Conservation (phyloP, 2,329 filamentous ascomycete species). For the Xylariaceae sp. region DNA sequence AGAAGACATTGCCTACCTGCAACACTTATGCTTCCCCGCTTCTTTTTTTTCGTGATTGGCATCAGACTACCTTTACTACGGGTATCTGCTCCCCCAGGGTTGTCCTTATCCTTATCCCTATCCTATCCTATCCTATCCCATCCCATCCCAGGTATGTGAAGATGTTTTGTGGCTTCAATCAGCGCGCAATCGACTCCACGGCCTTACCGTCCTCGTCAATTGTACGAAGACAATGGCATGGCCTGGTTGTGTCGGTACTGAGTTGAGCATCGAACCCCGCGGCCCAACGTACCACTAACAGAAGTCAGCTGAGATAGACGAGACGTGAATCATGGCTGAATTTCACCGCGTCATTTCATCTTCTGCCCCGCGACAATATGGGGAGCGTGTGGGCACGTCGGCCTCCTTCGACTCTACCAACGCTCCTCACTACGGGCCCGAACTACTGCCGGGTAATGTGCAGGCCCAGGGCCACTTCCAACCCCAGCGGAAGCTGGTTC, state of each 20-base stretch:
- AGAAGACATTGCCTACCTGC: too few species aligned
- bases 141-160: too few species aligned
- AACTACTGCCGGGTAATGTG: conserved; percentile 18
- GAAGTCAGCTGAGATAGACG: neutral
- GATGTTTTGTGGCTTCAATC: too few species aligned
- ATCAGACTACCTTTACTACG: too few species aligned
- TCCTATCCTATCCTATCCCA: too few species aligned
- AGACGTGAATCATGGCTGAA: conserved; percentile 17
- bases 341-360: conserved; percentile 21
- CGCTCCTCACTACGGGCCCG: conserved; percentile 1
- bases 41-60: too few species aligned
- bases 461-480: conserved; percentile 15
- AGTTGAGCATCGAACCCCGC: neutral
- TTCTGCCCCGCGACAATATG: conserved; percentile 5
- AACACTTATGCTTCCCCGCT: too few species aligned
- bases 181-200: too few species aligned
- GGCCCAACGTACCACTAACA: neutral
- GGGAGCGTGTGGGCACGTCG: conserved; percentile 10
- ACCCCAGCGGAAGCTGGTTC: conserved; percentile 43
- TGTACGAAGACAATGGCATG: neutral
- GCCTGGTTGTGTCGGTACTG: neutral
- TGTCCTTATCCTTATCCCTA: too few species aligned
- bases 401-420: conserved; percentile 13
- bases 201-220: too few species aligned
- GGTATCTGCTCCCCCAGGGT: too few species aligned